phyloP scores from a whole-genome alignment of 495 filamentous ascomycete genomes.

The Xylaria nigripes region DNA sequence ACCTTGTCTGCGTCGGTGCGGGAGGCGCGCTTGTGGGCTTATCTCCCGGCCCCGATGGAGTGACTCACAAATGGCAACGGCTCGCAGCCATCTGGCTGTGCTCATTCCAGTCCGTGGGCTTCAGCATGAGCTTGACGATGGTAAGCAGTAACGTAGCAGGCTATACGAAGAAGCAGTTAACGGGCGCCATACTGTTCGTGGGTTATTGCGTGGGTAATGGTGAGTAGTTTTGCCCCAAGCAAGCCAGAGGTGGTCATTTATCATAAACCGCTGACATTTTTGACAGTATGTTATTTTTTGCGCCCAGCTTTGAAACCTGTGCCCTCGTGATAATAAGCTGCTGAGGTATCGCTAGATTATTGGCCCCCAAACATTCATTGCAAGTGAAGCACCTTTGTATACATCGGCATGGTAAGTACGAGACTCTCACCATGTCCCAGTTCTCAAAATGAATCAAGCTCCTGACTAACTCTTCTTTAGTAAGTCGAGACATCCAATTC shows the following conservation, averaged over 20 bases:
- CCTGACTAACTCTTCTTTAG: not conserved
- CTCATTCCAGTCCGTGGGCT: slow-evolving; percentile 35
- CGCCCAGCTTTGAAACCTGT: not conserved
- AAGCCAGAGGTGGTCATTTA: not conserved
- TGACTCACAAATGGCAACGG: slow-evolving; percentile 44
- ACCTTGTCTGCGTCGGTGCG: slow-evolving; percentile 33
- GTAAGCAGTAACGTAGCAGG: slow-evolving; percentile 44
- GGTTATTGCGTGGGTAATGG: slow-evolving; percentile 50
- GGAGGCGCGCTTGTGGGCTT: slow-evolving; percentile 28
- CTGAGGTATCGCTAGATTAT: slow-evolving; percentile 29
- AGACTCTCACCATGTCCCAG: not conserved
- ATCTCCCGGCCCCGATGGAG: slow-evolving; percentile 25
- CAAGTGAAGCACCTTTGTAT: slow-evolving; percentile 45
- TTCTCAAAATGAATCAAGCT: not conserved
- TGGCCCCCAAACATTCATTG: slow-evolving; percentile 47
- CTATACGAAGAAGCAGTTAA: slow-evolving; percentile 50
- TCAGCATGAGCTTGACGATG: slow-evolving; percentile 35
- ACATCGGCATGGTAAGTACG: slow-evolving; percentile 34
- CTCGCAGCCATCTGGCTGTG: slow-evolving; percentile 42
- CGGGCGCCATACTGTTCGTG: slow-evolving; percentile 42
- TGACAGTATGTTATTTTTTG: not conserved
- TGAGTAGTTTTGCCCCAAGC: not conserved
- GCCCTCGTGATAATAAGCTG: not conserved
- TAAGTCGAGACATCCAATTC: not conserved
- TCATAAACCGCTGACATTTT: not conserved